A percentile compares a stretch with the other conserved stretches of the same genome.
phyloP scores from a whole-genome alignment of 495 filamentous ascomycete species.

The Eremomyces bilateralis region DNA sequence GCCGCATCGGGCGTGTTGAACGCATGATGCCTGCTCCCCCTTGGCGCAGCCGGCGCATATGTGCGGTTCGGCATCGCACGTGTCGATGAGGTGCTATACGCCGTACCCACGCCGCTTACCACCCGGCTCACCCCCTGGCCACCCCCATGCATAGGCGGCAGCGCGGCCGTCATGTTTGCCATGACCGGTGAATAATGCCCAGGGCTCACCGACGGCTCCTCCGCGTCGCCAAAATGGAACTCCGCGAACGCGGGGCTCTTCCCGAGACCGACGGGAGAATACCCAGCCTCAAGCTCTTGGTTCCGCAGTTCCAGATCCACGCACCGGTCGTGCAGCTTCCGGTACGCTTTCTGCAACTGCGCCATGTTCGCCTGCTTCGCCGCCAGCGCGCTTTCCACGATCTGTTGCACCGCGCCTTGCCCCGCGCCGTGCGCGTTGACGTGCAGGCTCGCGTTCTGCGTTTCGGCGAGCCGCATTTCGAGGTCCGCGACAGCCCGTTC shows the following conservation, averaged over 20 bases:
- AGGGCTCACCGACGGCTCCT: not conserved
- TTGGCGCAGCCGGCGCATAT: too few relatives aligned
- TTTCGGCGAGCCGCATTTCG: slow-evolving; percentile 18
- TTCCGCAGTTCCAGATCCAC: slow-evolving; percentile 17
- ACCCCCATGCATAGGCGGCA: too few relatives aligned
- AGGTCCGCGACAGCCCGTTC: slow-evolving; percentile 25
- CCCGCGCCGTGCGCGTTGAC: not conserved
- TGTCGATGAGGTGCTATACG: too few relatives aligned
- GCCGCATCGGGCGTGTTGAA: too few relatives aligned
- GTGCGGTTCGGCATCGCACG: too few relatives aligned
- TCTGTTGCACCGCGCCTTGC: slow-evolving; percentile 16
- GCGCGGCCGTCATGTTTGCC: too few relatives aligned
- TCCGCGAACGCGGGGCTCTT: slow-evolving; percentile 1
- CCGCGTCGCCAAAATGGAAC: not conserved
- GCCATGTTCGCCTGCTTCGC: slow-evolving; percentile 21
- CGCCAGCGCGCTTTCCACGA: slow-evolving; percentile 27
- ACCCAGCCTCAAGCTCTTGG: slow-evolving; percentile 11
- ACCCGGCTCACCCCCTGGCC: not conserved
- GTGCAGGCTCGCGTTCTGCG: slow-evolving; percentile 4
- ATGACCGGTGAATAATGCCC: too few relatives aligned
- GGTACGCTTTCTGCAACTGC: slow-evolving; percentile 24
- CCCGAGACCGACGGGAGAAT: slow-evolving; percentile 2
- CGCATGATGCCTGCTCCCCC: too few relatives aligned
- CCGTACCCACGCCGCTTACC: not conserved
- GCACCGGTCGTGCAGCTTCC: slow-evolving; percentile 18